Evolutionary conservation across 179 eudicot genomes (phyloP).

Genomic region (Corrigiola litoralis): DNA sequence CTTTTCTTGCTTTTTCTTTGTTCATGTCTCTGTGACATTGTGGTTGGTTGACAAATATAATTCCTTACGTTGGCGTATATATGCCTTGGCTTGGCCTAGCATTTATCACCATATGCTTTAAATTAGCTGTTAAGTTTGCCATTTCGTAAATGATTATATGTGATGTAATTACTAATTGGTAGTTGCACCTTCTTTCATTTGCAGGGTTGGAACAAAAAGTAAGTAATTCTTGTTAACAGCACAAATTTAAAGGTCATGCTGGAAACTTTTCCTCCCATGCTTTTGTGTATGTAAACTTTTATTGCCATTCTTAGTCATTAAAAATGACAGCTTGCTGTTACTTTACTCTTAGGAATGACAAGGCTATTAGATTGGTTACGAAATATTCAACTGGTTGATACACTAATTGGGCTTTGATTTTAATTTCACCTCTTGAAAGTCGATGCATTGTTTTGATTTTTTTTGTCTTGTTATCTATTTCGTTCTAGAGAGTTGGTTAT

Average conservation of each 20-base stretch:
- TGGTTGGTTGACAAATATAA: not conserved
- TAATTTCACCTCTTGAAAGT: not conserved
- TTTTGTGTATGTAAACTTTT: not conserved
- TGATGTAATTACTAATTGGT: constrained; percentile 13
- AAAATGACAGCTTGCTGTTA: not conserved
- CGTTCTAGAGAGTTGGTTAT: not conserved
- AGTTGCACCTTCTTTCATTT: constrained; percentile 22
- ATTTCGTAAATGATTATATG: not conserved
- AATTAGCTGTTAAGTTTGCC: not conserved
- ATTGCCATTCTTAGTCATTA: not conserved
- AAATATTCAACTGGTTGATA: too few species aligned
- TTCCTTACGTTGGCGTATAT: not conserved
- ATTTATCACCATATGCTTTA: not conserved
- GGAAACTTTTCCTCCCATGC: not conserved
- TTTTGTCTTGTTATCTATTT: not conserved
- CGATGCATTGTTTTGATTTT: not conserved
- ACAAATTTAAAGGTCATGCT: constrained; percentile 12
- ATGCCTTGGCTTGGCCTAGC: not conserved
- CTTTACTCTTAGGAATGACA: not conserved
- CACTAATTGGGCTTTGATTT: not conserved
- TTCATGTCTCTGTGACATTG: not conserved
- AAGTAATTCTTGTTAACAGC: constrained; percentile 30
- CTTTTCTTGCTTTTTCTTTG: not conserved
- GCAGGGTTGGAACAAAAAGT: constrained; percentile 99
- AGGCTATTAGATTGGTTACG: too few species aligned